Percentiles rank a stretch among this genome's conserved stretches.
These are phyloP conservation scores for Termitomyces sp. DNA, from an alignment of 768 basidiomycete genomes.

Conservation along the genomic window DNA sequence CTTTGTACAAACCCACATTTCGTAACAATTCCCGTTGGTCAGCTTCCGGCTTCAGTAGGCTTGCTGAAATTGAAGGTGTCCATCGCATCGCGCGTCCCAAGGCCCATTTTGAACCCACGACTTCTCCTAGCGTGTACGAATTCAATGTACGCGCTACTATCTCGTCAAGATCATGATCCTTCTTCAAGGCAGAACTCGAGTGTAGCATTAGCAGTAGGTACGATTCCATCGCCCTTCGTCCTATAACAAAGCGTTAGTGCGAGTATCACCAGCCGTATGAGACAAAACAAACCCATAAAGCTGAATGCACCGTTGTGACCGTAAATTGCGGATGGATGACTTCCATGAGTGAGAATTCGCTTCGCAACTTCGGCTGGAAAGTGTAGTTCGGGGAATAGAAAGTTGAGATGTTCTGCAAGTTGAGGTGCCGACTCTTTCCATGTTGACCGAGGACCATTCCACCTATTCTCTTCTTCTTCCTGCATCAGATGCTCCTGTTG, in stretches of 20 bases:
- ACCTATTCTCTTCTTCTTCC: slow-evolving; percentile 6
- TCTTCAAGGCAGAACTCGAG: slow-evolving; percentile 40
- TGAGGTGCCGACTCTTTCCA: slow-evolving; percentile 14
- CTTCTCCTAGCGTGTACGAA: slow-evolving; percentile 66
- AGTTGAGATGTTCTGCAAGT: slow-evolving; percentile 41
- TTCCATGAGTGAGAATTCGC: slow-evolving; percentile 73
- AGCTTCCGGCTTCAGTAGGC: slow-evolving; percentile 22
- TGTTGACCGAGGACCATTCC: slow-evolving; percentile 9
- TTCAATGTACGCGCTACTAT: slow-evolving; percentile 55
- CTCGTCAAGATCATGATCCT: slow-evolving; percentile 50
- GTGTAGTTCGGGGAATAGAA: slow-evolving; percentile 55
- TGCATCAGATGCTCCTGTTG: neutral
- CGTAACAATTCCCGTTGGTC: slow-evolving; percentile 33
- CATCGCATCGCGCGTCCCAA: slow-evolving; percentile 71
- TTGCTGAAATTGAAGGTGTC: slow-evolving; percentile 50
- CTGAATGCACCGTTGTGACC: slow-evolving; percentile 71
- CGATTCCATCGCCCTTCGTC: slow-evolving; percentile 71
- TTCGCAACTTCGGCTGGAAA: slow-evolving; percentile 69
- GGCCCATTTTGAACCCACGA: slow-evolving; percentile 64
- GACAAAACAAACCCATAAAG: slow-evolving; percentile 57
- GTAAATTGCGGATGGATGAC: slow-evolving; percentile 57
- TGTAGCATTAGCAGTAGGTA: slow-evolving; percentile 72
- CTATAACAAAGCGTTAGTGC: slow-evolving; percentile 33
- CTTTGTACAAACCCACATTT: slow-evolving; percentile 44
- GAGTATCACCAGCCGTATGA: slow-evolving; percentile 49